phyloP scores from a whole-genome alignment of 2,329 filamentous ascomycete species.

The Penicillium expansum region DNA sequence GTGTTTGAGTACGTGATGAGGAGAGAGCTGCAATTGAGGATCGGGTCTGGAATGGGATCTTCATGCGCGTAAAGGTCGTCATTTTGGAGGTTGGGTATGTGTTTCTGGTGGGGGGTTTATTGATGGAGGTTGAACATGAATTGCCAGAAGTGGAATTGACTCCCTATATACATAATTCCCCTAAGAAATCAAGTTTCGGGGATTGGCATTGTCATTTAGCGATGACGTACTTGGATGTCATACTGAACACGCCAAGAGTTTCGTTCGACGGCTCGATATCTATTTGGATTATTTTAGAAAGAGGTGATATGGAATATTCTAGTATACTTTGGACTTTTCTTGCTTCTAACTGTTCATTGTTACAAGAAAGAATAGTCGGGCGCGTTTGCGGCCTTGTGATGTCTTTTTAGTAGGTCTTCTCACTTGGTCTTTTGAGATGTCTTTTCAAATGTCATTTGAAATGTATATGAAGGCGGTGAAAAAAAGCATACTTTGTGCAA shows the following conservation, averaged over 20 bases:
- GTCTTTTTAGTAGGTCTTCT: too few species aligned
- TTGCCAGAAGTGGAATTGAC: not conserved
- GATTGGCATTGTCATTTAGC: not conserved
- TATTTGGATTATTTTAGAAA: not conserved
- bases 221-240: slow-evolving; percentile 9
- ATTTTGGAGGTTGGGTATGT: not conserved
- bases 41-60: not conserved
- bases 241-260: slow-evolving; percentile 6
- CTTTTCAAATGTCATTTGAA: too few species aligned
- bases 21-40: not conserved
- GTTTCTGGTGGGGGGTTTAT: not conserved
- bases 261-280: not conserved
- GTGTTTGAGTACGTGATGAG: not conserved
- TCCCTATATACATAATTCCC: not conserved
- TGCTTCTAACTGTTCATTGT: too few species aligned
- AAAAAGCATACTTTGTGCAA: too few species aligned
- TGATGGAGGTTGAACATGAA: not conserved
- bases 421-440: too few species aligned
- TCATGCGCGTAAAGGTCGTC: not conserved
- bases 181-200: slow-evolving; percentile 1
- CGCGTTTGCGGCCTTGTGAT: too few species aligned
- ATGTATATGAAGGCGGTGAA: too few species aligned
- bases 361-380: too few species aligned
- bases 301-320: not conserved
- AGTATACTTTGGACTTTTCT: too few species aligned